A percentile compares a stretch with the other conserved stretches of the same genome.
Evolutionary conservation across 306 rosid genomes (phyloP).

Genomic region (Cucumis hystrix): DNA sequence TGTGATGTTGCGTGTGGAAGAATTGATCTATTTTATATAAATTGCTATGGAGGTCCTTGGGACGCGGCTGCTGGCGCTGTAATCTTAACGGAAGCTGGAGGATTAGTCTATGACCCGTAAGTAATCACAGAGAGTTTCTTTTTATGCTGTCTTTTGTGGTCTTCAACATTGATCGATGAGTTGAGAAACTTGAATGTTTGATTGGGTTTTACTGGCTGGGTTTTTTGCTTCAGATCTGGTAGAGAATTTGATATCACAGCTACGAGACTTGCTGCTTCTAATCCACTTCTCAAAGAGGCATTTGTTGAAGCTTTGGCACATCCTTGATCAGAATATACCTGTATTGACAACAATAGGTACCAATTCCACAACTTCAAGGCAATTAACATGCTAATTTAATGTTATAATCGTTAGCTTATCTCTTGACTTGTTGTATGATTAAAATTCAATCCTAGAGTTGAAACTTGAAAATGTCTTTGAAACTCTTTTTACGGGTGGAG

Average conservation of each 20-base stretch:
- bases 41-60: conserved; percentile 90
- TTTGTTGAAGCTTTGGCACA: conserved; percentile 42
- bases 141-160: background rate
- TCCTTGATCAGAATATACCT: background rate
- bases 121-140: conserved; percentile 14
- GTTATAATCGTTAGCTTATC: too few relatives aligned
- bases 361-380: background rate
- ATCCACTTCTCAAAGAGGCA: conserved; percentile 62
- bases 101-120: conserved; percentile 84
- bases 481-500: too few relatives aligned
- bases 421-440: background rate
- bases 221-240: conserved; percentile 57
- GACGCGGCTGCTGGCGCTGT: conserved; percentile 96
- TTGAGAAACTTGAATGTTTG: background rate
- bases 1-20: conserved; percentile 96
- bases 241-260: conserved; percentile 64
- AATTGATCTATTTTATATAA: conserved; percentile 56
- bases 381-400: background rate
- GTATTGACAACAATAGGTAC: background rate
- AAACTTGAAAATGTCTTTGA: background rate
- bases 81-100: conserved; percentile 90
- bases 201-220: background rate
- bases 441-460: background rate
- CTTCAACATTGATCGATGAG: background rate
- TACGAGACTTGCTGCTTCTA: conserved; percentile 77